Evolutionary conservation across 2,329 filamentous ascomycete genomes (phyloP).

Genomic region (Neurospora sp.): DNA sequence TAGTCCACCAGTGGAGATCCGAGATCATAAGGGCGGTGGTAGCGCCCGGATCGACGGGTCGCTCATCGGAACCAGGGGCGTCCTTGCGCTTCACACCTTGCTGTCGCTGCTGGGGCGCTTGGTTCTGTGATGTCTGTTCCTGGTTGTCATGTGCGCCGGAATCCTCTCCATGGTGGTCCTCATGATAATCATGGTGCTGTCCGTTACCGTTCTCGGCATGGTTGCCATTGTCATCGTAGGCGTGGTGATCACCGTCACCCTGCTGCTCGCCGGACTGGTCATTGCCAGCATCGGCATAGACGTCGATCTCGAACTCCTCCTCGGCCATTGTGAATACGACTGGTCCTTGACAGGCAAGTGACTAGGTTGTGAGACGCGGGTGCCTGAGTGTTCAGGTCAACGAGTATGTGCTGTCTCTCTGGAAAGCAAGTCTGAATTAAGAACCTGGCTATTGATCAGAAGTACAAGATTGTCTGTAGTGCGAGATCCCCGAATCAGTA

Average conservation of each 20-base stretch:
- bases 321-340: constrained; percentile 46
- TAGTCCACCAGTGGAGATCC: constrained; percentile 94
- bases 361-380: not conserved
- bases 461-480: constrained; percentile 31
- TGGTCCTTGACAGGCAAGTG: not conserved
- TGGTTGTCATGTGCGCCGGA: constrained; percentile 32
- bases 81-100: constrained; percentile 54
- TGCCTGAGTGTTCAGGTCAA: constrained; percentile 1
- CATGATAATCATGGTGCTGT: constrained; percentile 19
- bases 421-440: constrained; percentile 21
- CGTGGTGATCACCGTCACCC: constrained; percentile 19
- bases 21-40: constrained; percentile 73
- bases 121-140: constrained; percentile 24
- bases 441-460: constrained; percentile 21
- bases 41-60: constrained; percentile 48
- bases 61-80: constrained; percentile 39
- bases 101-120: constrained; percentile 25
- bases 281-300: constrained; percentile 52
- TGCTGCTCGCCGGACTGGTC: constrained; percentile 32
- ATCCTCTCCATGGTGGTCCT: constrained; percentile 25
- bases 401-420: constrained; percentile 5
- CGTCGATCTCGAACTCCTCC: constrained; percentile 64
- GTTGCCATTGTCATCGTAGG: constrained; percentile 23
- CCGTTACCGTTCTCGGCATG: constrained; percentile 32
- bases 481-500: constrained; percentile 25